Evolutionary conservation across 192 early-diverging fungal genomes (phyloP), one percentile per base, ranked within the genome.

Genomic region (Podila horticola): DNA sequence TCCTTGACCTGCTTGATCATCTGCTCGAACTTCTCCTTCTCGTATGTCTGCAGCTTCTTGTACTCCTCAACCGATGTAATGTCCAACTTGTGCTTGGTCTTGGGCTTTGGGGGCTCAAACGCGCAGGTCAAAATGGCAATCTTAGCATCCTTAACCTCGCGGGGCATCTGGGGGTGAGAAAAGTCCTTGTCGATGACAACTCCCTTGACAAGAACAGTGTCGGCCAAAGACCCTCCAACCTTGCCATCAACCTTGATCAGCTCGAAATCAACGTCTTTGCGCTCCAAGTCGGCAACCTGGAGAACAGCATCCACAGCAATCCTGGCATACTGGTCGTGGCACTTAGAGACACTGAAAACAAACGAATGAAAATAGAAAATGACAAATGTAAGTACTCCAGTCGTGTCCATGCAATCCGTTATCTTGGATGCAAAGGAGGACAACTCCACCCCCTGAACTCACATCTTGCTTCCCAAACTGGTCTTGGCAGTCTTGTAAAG

Each of bases 181-280:
- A 99, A 95, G 84, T 99, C 98, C 90, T 99, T 99, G 87, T 99
- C 98, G 31, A 99, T 91, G n/a, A 99, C 93, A 74, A 99, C 97
- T 75, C 98, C 98, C 75, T 93, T 91, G 12, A 99, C 97, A 45
- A 99, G 87, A 69, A 92, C 84, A 62, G 97, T 96, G 77, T 99
- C 97, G 34, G 89, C 90, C 69, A 99, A 84, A 60, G 97, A 98
- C 28, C 97, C 98, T 71, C 98, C 98, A 58, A 98, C 92, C 83
- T 98, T 98, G 74, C 98, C 97, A 79, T 99, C 98, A 55, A 99
- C 90, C 89, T 99, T 99, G 90, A 99, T 99, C 83, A 99, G 88
- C 87, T 99, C 98, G 90, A 99, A 99, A 87, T 99, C 97, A 61
- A 99, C 98, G 79, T 99, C 98, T 86, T 97, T 97, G 73, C 96